Evolutionary conservation across 2,329 filamentous ascomycete genomes (phyloP), one percentile per base, ranked within the genome.

Genomic region (Colletotrichum sp.): DNA sequence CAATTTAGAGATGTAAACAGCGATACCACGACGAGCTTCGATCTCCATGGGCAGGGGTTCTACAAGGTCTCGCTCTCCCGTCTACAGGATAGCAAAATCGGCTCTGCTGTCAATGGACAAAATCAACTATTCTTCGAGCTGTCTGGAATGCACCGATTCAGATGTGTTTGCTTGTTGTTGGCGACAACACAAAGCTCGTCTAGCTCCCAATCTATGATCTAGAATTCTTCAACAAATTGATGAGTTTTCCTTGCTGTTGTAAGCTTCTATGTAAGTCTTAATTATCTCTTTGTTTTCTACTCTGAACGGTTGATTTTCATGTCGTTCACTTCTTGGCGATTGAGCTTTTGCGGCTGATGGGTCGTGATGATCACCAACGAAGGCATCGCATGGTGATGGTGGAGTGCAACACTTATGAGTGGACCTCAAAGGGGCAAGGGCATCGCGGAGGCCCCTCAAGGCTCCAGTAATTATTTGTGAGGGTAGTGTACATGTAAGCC

Each of bases 21-120:
- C 6, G 21, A 10, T 1, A 52, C n/a, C 10, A 52, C n/a, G 12
- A 0, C 10, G 4, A 52, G 1, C 10, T 52, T 13, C 10, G n/a
- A 5, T 8, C n/a, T 3, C 43, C 0, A 12, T 21, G n/a, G 12
- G n/a, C 9, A 13, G 12, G n/a, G 6, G 1, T 4, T 8, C 0
- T 0, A 21, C 43, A 1, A 52, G 1, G 12, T 13, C n/a, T 52
- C n/a, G 43, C 2, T 21, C 0, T 48, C 6, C n/a, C 10, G 4
- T 48, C 0, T 10, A 1, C 1, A 52, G 10, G 6, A 52, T 21
- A 52, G 3, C 1, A 13, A 1, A 0, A 52, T n/a, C 10, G 10
- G 2, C 1, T 52, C 10, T 5, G 3, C 2, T 5, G 10, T 52
- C n/a, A 13, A 52, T 52, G 10, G 1, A n/a, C 43, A 21, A 52